Evolutionary conservation across 176 grass and related monocot species (phyloP), one percentile per base, ranked within the genome.

Genomic region (Musa schizocarpa): DNA sequence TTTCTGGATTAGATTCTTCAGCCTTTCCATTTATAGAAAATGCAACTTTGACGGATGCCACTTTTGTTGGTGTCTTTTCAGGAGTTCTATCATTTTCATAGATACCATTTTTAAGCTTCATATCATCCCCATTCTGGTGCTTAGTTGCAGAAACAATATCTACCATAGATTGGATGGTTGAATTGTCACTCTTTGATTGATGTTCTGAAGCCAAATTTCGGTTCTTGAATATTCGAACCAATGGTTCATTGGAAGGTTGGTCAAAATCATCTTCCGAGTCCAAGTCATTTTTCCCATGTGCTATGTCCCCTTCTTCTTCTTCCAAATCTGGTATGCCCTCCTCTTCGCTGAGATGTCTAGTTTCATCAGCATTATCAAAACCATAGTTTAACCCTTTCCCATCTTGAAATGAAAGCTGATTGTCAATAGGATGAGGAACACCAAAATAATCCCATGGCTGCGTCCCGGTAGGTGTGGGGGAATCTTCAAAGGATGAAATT

Each of bases 381-480:
- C 73, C 82, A 71, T 87, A 86, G 76, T 50, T 80, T 78, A 78
- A 77, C 20, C 72, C 85, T 85, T 78, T 93, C 54, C 82, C 84
- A 73, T 94, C 82, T 26, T 89, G 78, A 80, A 89, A 87, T 74
- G 86, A 87, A 29, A 86, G 84, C 22, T 85, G 88, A 62, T 65
- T 65, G 23, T 93, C 88, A 53, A 87, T 62, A 83, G 90, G 86
- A 68, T 87, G 88, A 80, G 87, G 93, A 78, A 93, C 62, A 34
- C 86, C 88, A 92, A 99, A 99, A 85, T 92, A 99, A 64, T 99
- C 96, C 91, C 96, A 95, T 59, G 90, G 80, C 20, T 82, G 84
- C 50, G 84, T 80, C 50, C 86, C 84, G 52, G 43, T 25, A 9
- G 63, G 71, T 63, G 71, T 27, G 1, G 82, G 75, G 74, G 82